Evolutionary conservation across 352 stramenopile species (phyloP), one percentile per base, ranked within the genome.

Genomic region (Pythium sp.): DNA sequence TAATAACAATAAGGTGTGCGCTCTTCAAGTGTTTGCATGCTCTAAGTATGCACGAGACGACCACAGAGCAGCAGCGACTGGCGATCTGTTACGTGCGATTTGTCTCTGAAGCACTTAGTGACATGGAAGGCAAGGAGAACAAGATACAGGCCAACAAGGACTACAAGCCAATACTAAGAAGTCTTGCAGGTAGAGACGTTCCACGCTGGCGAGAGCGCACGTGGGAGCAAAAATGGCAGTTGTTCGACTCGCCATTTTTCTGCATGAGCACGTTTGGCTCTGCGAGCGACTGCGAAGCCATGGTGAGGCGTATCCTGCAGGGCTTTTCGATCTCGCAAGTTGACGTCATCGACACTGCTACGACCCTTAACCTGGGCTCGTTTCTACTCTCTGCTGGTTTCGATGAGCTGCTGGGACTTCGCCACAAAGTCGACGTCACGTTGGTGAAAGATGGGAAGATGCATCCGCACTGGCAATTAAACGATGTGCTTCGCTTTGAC

Each of bases 341-440:
- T 7, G 69, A 68, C 26, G 41, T 55, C 2, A 64, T 51, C 2
- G 61, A 65, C 24, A 41, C 46, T 32, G n/a, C 26, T 11, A 1
- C 20, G n/a, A 14, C 38, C 20, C n/a, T 61, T 7, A 28, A 41
- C 9, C 8, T 63, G 20, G 22, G 15, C 7, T 53, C 51, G n/a
- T 67, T 70, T 11, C 34, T 64, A 0, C 24, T 49, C 32, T 68
- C 64, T 7, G 24, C 70, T 22, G 62, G 72, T n/a, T 30, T 62
- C 9, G 20, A 64, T 15, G 24, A 41, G 14, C 26, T 64, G 1
- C 11, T 62, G 7, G 72, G 66, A 8, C 59, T 80, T 24, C 65
- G 62, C 0, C 74, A 78, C 22, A 54, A 62, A 43, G 66, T 80
- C 0, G 74, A 80, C 55, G 58, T 76, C 43, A 78, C 74, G 22